Evolutionary conservation across 768 basidiomycete genomes (phyloP), one percentile per base, ranked within the genome.

Genomic region (Boletus barrowsii): DNA sequence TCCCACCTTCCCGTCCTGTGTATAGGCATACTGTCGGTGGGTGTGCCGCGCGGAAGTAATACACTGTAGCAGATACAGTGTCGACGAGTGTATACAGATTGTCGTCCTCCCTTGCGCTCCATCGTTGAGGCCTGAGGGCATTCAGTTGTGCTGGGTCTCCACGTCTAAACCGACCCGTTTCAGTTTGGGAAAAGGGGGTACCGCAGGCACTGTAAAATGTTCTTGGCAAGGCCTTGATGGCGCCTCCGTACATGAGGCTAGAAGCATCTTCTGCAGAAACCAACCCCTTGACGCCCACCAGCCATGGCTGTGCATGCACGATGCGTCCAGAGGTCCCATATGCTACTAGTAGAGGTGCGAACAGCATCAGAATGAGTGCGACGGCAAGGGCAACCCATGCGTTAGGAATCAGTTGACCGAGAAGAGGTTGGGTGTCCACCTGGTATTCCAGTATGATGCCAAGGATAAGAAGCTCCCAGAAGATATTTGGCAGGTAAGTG

Each of bases 21-120:
- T 46, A 66, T 29, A 66, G 41, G 44, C 65, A 66, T 3, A 66
- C 65, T 1, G 62, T 66, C n/a, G 67, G 65, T 0, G 64, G 61
- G 26, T 41, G 53, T 1, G 41, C 43, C 6, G 64, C 62, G 6
- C 52, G 54, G 59, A 69, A 67, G 46, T 62, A 67, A 36, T 66
- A 69, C 9, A 66, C 17, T 4, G 56, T 64, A 5, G 55, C 47
- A 2, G 65, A 69, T 1, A 51, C 0, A 0, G 65, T 69, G 45
- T 67, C 65, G 7, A 65, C 4, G 43, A 69, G 62, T 2, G 68
- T 56, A 20, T 67, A 66, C 26, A 66, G 22, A n/a, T 62, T 9
- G 24, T 49, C 46, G n/a, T 47, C 51, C 14, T 45, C 51, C 2
- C 9, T 5, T 9, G 1, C n/a, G 11, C 14, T 15, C 4, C 18